These are phyloP conservation scores for Cynara cardunculus DNA, from an alignment of 129 eudicot genomes.

Conservation along the genomic window DNA sequence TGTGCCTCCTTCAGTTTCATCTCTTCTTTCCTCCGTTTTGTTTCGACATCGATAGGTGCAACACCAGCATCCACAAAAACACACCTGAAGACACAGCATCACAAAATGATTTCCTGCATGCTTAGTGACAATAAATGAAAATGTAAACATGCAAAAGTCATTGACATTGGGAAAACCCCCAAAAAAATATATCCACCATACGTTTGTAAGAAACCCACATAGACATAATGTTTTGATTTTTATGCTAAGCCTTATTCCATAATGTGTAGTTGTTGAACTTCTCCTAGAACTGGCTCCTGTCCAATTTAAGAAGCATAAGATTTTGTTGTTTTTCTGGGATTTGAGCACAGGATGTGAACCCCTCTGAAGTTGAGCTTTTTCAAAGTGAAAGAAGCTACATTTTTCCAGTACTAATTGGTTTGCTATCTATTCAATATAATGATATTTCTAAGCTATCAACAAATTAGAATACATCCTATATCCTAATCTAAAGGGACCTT, in stretches of 20 bases:
- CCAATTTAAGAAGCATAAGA: neutral
- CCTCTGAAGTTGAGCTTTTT: neutral
- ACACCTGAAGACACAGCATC: constrained; percentile 44
- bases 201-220: neutral
- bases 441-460: neutral
- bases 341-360: neutral
- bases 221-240: neutral
- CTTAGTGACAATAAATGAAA: constrained; percentile 2
- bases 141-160: neutral
- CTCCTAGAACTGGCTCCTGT: neutral
- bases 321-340: neutral
- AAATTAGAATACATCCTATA: neutral
- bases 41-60: constrained; percentile 84
- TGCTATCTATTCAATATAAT: neutral
- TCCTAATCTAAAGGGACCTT: neutral
- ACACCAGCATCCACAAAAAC: constrained; percentile 99
- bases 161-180: neutral
- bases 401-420: neutral
- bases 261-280: neutral
- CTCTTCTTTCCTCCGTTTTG: constrained; percentile 84
- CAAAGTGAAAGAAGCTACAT: neutral
- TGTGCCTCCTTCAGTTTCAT: constrained; percentile 76
- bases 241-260: neutral
- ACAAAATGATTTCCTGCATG: neutral
- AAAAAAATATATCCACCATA: neutral